A percentile compares a stretch with the other conserved stretches of the same genome.
Conservation (phyloP, 2,329 filamentous ascomycete genomes). For the Microsporum ferrugineum region DNA sequence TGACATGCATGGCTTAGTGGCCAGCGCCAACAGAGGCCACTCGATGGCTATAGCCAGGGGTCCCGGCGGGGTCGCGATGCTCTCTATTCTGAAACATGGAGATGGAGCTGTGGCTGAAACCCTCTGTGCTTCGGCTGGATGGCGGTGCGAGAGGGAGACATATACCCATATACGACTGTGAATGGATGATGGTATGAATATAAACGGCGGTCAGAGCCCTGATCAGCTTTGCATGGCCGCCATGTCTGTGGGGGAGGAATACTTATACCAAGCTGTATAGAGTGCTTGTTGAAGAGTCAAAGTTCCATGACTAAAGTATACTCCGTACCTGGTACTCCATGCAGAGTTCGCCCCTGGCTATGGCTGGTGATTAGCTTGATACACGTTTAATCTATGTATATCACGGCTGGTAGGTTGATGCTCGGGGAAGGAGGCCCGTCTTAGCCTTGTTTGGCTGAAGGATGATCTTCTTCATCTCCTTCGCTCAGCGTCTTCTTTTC, state of each 20-base stretch:
- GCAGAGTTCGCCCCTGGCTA: background rate
- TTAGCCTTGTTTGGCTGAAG: background rate
- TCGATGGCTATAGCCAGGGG: background rate
- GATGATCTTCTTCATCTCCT: background rate
- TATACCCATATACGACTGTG: background rate
- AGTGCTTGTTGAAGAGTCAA: too few relatives aligned
- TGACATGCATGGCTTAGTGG: background rate
- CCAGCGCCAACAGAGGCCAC: background rate
- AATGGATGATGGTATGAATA: background rate
- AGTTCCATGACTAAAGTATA: too few relatives aligned
- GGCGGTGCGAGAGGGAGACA: background rate
- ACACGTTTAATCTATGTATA: background rate
- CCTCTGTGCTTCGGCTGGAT: background rate
- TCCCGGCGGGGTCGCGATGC: background rate
- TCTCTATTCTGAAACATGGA: background rate
- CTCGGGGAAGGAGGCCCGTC: background rate
- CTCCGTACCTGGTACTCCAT: background rate
- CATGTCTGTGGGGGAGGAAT: too few relatives aligned
- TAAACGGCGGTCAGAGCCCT: background rate
- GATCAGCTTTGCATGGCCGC: too few relatives aligned
- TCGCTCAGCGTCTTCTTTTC: background rate
- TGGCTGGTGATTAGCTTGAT: background rate
- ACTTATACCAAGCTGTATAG: too few relatives aligned
- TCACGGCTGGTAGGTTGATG: background rate
- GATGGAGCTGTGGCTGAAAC: conserved; percentile 1